Evolutionary conservation across 176 grass and related monocot species (phyloP), one percentile per base, ranked within the genome.

Genomic region (Carex pumila): DNA sequence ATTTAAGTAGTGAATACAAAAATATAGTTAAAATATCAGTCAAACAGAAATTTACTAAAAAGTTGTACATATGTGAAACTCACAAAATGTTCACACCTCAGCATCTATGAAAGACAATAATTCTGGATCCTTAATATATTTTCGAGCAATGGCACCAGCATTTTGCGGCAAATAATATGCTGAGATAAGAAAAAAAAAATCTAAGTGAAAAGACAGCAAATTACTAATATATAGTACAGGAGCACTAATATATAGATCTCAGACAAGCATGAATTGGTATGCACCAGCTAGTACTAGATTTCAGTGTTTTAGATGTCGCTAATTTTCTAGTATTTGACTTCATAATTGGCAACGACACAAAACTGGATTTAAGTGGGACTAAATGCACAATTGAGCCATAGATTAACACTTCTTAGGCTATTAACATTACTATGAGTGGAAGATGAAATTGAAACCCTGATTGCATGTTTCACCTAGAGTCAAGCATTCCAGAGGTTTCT

Each of bases 51-150:
- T 64, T 49, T 62, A 43, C 3, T 36, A 79, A 47, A 47, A 90
- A 61, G 47, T 50, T 25, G 25, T 70, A 85, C 52, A 83, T 65
- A 84, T 88, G 69, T 85, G 61, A 79, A 93, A 95, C 67, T 89
- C 85, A 87, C 61, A 88, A 88, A 85, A 84, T 85, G 71, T 65
- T 90, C 89, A 88, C 86, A 98, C 92, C 91, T 98, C 95, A 58
- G 92, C 95, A 89, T 98, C 95, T 89, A 98, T 95, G 89, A 98
- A 98, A 88, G 95, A 94, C 65, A 98, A 89, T 75, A 98, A 79
- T 54, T 93, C 70, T 86, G 92, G 88, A 87, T 98, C 95, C 89
- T 90, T 98, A 75, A 98, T 98, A 87, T 90, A 95, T 78, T 95
- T 94, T 52, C 92, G 92, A 91, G 95, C 92, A 84, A 98, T 98